phyloP scores from a whole-genome alignment of 75 land plant genomes.

The Sequoia sempervirens region DNA sequence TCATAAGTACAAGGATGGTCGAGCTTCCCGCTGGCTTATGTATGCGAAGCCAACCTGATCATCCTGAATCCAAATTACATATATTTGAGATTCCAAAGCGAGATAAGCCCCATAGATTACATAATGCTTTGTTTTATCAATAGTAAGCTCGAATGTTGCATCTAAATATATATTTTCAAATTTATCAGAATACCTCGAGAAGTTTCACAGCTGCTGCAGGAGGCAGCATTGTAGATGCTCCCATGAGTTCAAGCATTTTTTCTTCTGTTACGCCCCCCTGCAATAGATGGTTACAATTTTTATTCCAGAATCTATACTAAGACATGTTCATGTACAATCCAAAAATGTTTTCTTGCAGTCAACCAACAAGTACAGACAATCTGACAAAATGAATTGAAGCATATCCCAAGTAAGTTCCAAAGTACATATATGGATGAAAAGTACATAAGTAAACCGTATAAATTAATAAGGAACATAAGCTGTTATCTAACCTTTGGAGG shows the following conservation, averaged over 20 bases:
- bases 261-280: slow-evolving; percentile 98
- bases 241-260: slow-evolving; percentile 87
- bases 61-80: slow-evolving; percentile 51
- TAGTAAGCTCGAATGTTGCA: background rate
- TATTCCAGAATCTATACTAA: background rate
- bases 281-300: slow-evolving; percentile 6
- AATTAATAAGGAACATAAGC: background rate
- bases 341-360: background rate
- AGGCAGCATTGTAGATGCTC: slow-evolving; percentile 71
- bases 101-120: background rate
- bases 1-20: slow-evolving; percentile 74
- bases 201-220: slow-evolving; percentile 71
- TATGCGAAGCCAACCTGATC: slow-evolving; percentile 89
- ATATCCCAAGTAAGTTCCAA: background rate
- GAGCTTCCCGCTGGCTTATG: slow-evolving; percentile 86
- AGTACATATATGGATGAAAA: background rate
- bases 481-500: slow-evolving; percentile 83
- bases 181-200: slow-evolving; percentile 63
- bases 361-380: background rate
- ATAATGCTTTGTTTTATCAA: background rate
- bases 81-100: background rate
- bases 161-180: background rate
- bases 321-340: background rate
- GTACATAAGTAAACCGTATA: background rate
- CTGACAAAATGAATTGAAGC: background rate